Base-by-base conservation (phyloP, 495 filamentous ascomycete species). In the Tuber borchii region DNA sequence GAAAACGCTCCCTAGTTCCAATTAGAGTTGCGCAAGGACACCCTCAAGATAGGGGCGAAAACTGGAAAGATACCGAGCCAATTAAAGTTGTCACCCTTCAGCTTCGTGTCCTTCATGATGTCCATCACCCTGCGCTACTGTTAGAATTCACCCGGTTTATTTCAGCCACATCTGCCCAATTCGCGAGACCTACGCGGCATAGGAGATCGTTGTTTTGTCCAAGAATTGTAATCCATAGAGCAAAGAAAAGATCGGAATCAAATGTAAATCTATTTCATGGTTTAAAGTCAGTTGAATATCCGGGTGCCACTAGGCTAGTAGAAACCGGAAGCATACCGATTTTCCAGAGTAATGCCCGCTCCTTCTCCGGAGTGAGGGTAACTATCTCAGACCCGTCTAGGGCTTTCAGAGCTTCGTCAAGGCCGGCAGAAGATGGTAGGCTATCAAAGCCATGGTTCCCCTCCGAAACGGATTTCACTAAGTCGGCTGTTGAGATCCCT, bases 141-240 rank as follows among this genome's bases (percentile, higher is more conserved):
- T 65, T 17, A 65, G 56, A 31, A 65, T 17, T 65, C 56, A 17
- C 56, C 56, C 12, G 56, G 26, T 31, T 65, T 34, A 17, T 14
- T 65, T 34, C 26, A 34, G 7, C 12, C 31, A 16, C 26, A 65
- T 65, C n/a, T 34, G 26, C 26, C 26, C 12, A 8, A 34, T 34
- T 65, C 56, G 1, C 3, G 3, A 17, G 56, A 34, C 56, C 56
- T 65, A 65, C 56, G 56, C 56, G 8, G 56, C 56, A 65, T 65
- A 65, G 26, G 56, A 65, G 10, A 65, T 31, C 2, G 56, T 65
- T 16, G 56, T 65, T 17, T 65, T 65, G 56, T 65, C 56, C 26
- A 65, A 34, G 56, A 65, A 65, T 65, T 65, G 56, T 12, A 65
- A 65, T 65, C 56, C 56, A 65, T 65, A 65, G 56, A 65, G 56